Evolutionary conservation across 2,329 filamentous ascomycete genomes (phyloP), one percentile per base, ranked within the genome.

Genomic region (Aspergillus costaricaensis): DNA sequence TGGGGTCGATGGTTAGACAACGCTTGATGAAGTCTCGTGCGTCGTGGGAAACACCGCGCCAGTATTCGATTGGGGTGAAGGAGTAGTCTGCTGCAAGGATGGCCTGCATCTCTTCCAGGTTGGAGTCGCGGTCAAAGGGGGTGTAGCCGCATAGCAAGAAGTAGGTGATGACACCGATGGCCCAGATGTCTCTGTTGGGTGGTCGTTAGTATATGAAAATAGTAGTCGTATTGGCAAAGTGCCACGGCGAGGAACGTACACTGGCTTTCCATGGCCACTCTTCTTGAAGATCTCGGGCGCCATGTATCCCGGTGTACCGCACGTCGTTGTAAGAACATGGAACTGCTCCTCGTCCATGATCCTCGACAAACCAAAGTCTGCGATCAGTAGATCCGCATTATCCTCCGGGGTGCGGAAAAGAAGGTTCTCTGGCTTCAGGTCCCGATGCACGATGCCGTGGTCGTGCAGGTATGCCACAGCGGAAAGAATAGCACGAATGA

Each of bases 311-410:
- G 95, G 95, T 1, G 95, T 99, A 61, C 95, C 95, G 75, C 95
- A 99, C 1, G 95, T 99, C 0, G 95, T 99, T 10, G 95, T 99
- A 64, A 99, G 81, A 30, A 98, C 94, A 74, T 98, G 95, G 77
- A 98, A 98, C 74, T 96, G 91, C 78, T 97, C 92, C 79, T 98
- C 95, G 73, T 99, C 95, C 94, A 99, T 98, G 79, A 99, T 97
- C 60, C 95, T 87, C 25, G 90, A 95, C 53, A 99, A 82, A 9
- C 95, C 95, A 77, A 99, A 99, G 76, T 99, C 95, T 63, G 95
- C 95, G 74, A 99, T 99, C 60, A 99, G 82, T 30, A 99, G 85
- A 78, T 99, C 95, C 51, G 95, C 92, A 72, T 98, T 98, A 77
- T 99, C 95, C 77, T 99, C 95, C 30, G 95, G 95, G 0, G 95